These are phyloP conservation scores for Monosporascus sp. DNA, from an alignment of 2,329 filamentous ascomycete genomes.

Conservation along the genomic window DNA sequence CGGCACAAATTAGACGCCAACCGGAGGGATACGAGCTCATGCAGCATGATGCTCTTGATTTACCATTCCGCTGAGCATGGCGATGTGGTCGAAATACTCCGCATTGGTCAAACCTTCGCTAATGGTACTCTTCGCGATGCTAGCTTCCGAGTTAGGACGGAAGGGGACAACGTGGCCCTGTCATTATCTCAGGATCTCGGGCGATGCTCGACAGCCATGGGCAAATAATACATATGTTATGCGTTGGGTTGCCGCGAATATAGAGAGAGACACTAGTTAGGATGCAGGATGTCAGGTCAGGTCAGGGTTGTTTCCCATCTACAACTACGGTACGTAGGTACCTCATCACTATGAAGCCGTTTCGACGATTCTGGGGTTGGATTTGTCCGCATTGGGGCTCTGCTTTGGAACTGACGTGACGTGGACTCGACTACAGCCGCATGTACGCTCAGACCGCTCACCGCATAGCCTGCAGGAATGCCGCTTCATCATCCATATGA, in stretches of 20 bases:
- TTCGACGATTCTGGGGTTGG: not conserved
- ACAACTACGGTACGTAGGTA: too few species aligned
- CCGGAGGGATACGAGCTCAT: too few species aligned
- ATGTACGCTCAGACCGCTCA: not conserved
- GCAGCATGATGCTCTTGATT: too few species aligned
- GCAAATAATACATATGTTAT: not conserved
- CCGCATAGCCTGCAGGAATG: not conserved
- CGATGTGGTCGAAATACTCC: not conserved
- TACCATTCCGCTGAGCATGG: too few species aligned
- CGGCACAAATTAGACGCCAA: too few species aligned
- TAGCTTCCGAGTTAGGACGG: not conserved
- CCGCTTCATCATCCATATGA: not conserved
- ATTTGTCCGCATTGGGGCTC: not conserved
- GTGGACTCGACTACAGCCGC: not conserved
- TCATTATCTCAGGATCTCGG: not conserved
- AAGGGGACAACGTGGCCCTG: not conserved
- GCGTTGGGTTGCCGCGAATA: not conserved
- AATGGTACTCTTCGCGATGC: not conserved
- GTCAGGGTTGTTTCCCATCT: too few species aligned
- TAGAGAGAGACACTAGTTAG: constrained; percentile 2
- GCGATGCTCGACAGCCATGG: not conserved
- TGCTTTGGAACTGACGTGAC: not conserved
- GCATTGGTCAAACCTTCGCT: not conserved
- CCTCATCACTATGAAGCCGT: not conserved
- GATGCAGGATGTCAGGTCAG: constrained; percentile 5